Percentiles rank a stretch among this genome's conserved stretches.
phyloP scores from a whole-genome alignment of 495 filamentous ascomycete genomes.

The Penicillium waksmanii region DNA sequence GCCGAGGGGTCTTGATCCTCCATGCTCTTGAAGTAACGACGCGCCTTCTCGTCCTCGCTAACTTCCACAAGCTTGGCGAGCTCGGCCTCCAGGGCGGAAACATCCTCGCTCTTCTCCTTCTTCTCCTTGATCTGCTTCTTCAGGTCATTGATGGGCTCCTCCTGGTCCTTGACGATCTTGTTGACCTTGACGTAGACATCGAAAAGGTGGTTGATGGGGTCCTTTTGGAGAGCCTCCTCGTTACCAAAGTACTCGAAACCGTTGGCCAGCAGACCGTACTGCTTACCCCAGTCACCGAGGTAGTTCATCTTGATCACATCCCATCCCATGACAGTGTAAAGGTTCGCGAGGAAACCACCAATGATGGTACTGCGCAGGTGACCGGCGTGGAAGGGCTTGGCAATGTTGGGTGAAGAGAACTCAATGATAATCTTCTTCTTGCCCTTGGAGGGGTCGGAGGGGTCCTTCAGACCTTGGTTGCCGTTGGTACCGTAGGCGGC shows the following conservation, averaged over 20 bases:
- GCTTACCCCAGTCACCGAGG: constrained; percentile 78
- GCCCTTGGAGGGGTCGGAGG: constrained; percentile 69
- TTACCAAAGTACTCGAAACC: constrained; percentile 68
- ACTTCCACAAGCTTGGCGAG: constrained; percentile 55
- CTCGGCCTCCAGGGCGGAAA: constrained; percentile 50
- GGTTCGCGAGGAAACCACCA: constrained; percentile 70
- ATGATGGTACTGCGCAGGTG: constrained; percentile 79
- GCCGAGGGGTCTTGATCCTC: constrained; percentile 77
- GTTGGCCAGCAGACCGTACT: constrained; percentile 70
- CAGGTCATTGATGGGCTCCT: constrained; percentile 59
- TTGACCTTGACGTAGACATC: constrained; percentile 73
- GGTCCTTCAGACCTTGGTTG: constrained; percentile 67
- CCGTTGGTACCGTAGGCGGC: constrained; percentile 67
- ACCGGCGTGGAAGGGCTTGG: constrained; percentile 73
- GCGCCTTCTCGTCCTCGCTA: constrained; percentile 66
- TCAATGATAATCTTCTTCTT: constrained; percentile 71
- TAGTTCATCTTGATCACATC: constrained; percentile 75
- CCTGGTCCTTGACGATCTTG: constrained; percentile 51
- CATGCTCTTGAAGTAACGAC: constrained; percentile 91
- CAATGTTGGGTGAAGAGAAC: constrained; percentile 79
- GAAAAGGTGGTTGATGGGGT: constrained; percentile 71
- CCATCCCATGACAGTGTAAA: constrained; percentile 72
- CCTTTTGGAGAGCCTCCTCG: constrained; percentile 61
- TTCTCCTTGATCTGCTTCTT: constrained; percentile 57
- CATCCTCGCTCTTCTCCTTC: constrained; percentile 54